phyloP scores from a whole-genome alignment of 306 rosid genomes.

The Mimosa pudica region DNA sequence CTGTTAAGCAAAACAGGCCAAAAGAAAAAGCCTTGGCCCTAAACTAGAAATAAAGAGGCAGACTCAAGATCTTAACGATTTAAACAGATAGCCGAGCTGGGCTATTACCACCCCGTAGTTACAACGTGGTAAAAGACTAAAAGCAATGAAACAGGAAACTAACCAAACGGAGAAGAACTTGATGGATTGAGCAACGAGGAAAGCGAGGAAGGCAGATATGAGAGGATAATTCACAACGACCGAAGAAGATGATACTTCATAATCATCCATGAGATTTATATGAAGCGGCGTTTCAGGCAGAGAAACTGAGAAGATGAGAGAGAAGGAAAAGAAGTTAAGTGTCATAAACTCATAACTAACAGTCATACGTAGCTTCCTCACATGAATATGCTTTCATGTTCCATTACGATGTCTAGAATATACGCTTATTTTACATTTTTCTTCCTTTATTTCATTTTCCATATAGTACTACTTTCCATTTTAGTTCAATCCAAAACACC shows the following conservation, averaged over 20 bases:
- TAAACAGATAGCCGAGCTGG: no score
- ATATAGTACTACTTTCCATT: background rate
- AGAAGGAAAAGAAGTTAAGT: no score
- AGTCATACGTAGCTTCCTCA: constrained; percentile 40
- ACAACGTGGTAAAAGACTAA: background rate
- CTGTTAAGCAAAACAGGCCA: no score
- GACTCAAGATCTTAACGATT: no score
- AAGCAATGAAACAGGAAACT: constrained; percentile 36
- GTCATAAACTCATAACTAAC: constrained; percentile 34
- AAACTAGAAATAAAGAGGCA: no score
- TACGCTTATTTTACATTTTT: background rate
- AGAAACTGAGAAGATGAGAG: background rate
- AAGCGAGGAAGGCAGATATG: constrained; percentile 60
- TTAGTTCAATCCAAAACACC: background rate
- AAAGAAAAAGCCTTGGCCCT: no score
- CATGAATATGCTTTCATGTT: constrained; percentile 35
- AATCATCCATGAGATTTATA: constrained; percentile 29
- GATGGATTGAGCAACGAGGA: constrained; percentile 56
- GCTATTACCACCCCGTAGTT: no score
- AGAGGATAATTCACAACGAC: constrained; percentile 63
- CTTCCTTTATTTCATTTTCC: background rate
- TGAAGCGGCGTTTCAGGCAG: background rate
- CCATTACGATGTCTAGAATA: background rate
- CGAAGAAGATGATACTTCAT: constrained; percentile 26
- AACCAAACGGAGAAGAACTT: constrained; percentile 74